Conservation (phyloP, 805 yeast genomes). For the Diddensiella caesifluorescens region DNA sequence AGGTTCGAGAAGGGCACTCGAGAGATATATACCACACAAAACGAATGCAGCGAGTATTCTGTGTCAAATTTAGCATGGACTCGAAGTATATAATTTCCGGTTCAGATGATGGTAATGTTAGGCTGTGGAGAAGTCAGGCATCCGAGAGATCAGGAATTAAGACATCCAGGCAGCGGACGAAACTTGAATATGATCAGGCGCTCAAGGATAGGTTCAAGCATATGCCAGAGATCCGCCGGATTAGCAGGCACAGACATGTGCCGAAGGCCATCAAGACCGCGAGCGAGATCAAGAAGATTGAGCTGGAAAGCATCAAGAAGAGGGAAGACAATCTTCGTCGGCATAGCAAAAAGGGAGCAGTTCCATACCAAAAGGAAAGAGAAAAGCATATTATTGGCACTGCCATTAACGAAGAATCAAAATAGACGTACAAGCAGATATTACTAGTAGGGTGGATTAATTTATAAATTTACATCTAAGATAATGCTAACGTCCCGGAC, state of each 20-base stretch:
- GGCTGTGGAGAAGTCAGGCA: constrained; percentile 89
- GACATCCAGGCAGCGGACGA: constrained; percentile 71
- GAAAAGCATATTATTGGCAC: constrained; percentile 82
- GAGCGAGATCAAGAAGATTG: constrained; percentile 73
- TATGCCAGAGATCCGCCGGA: constrained; percentile 94
- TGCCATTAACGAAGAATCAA: constrained; percentile 38
- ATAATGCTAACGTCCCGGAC: constrained; percentile 85
- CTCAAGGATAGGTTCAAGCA: constrained; percentile 86
- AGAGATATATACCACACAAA: constrained; percentile 94
- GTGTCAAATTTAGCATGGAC: constrained; percentile 82
- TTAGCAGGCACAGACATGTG: constrained; percentile 85
- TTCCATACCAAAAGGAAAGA: constrained; percentile 55
- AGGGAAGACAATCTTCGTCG: constrained; percentile 79
- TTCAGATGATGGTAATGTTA: constrained; percentile 91
- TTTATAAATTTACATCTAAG: constrained; percentile 55
- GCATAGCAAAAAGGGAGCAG: constrained; percentile 52
- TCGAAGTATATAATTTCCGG: constrained; percentile 82
- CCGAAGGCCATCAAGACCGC: constrained; percentile 88
- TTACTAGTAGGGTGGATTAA: no score
- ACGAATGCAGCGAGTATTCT: constrained; percentile 93
- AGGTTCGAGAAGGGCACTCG: constrained; percentile 78
- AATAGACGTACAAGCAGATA: neutral
- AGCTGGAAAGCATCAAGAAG: constrained; percentile 65
- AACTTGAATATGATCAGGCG: constrained; percentile 85
- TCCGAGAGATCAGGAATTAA: constrained; percentile 78